Conservation (phyloP, 2,329 filamentous ascomycete genomes). For the Colletotrichum gloeosporioides region DNA sequence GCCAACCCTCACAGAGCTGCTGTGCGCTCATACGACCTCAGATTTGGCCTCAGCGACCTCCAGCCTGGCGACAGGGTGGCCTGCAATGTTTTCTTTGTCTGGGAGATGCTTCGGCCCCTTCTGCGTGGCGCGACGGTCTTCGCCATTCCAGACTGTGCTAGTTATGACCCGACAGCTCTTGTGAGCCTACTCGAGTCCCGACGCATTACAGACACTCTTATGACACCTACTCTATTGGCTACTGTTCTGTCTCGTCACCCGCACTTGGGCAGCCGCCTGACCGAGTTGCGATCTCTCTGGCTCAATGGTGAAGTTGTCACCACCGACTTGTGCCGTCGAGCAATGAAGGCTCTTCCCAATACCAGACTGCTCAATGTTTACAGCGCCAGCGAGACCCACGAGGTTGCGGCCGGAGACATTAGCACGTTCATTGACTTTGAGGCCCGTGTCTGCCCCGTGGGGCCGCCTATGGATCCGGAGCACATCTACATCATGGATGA, state of each 20-base stretch:
- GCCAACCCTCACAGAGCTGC: constrained; percentile 79
- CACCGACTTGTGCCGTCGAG: constrained; percentile 74
- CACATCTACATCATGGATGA: constrained; percentile 78
- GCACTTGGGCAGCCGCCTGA: constrained; percentile 66
- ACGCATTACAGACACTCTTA: constrained; percentile 78
- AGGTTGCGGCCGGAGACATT: constrained; percentile 80
- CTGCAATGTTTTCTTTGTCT: constrained; percentile 89
- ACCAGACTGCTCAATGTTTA: constrained; percentile 79
- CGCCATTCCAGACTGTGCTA: constrained; percentile 75
- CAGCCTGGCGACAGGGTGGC: constrained; percentile 77
- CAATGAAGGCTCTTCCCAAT: constrained; percentile 70
- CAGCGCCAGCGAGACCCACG: constrained; percentile 82
- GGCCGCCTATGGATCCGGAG: constrained; percentile 69
- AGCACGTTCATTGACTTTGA: constrained; percentile 68
- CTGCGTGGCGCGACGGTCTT: constrained; percentile 79
- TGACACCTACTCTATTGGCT: constrained; percentile 81
- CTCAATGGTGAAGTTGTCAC: constrained; percentile 85
- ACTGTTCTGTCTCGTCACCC: constrained; percentile 75
- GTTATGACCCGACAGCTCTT: constrained; percentile 78
- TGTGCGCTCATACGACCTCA: constrained; percentile 74
- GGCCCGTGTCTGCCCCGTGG: constrained; percentile 74
- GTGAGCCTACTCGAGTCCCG: constrained; percentile 72
- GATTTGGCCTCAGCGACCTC: constrained; percentile 74
- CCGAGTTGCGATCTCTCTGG: constrained; percentile 74
- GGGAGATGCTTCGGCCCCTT: constrained; percentile 82